Evolutionary conservation across 345 rosid species (phyloP), one percentile per base, ranked within the genome.

Genomic region (Tarenaya hassleriana): DNA sequence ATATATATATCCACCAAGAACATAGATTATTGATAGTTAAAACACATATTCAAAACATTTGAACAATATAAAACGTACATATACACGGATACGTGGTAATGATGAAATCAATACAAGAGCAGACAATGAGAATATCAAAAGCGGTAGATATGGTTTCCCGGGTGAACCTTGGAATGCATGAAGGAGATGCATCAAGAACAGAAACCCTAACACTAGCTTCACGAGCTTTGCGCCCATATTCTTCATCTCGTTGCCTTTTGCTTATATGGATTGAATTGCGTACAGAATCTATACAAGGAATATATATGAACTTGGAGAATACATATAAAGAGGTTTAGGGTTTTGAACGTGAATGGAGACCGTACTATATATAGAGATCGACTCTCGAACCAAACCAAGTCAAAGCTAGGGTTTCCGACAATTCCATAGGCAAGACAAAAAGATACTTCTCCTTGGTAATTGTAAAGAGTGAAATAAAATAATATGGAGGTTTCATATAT

Each of bases 341-440:
- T 29, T 31, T 15, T 31, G 19, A 11, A 38, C 44, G 50, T 32
- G 38, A 46, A 41, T 40, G 55, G 39, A 57, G 40, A 53, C 52
- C 55, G 12, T 41, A 33, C 31, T n/a, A 13, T 35, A 39, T 11
- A 12, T 63, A 47, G 42, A 19, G 4, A 27, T 7, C 1, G 29
- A 7, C 29, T 52, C 27, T 15, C 8, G 31, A 44, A 12, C 46
- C 31, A 7, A 5, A 31, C 15, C 57, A 58, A 32, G 64, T 59
- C 39, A 55, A 34, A 58, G 64, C 60, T 66, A 66, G 70, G 70
- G 60, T 46, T 58, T 66, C 64, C 70, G 60, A 66, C 64, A 66
- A 10, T 39, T 58, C 50, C 64, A 52, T 66, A 66, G 64, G 70
- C 60, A 66, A 66, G 60, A 59, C 60, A 66, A 66, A 66, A 66